Evolutionary conservation across 2,329 filamentous ascomycete species (phyloP), one percentile per base, ranked within the genome.

Genomic region (Penicillium sp.): DNA sequence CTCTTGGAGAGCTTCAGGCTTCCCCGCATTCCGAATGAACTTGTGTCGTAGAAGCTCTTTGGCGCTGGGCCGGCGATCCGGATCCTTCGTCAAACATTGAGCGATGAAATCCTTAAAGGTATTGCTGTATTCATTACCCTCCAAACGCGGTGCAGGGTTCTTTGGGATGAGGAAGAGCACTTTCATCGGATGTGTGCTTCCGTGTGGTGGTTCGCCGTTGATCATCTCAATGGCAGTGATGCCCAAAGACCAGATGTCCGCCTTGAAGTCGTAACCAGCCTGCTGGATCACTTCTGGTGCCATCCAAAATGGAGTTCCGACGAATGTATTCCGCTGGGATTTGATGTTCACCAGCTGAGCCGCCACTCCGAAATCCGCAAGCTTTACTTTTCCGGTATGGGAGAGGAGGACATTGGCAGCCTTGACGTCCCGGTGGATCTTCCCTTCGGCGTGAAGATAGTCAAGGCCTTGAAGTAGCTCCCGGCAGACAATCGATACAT

Each of bases 301-400:
- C 88, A 95, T 94, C 88, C 88, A 95, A 60, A 93, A 95, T 0
- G 92, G 92, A 0, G 90, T 96, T 13, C 92, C 92, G 13, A 98
- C 92, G 57, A 98, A 96, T 0, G 92, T 98, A 65, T 96, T 90
- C 37, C 92, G 80, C 64, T 95, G 88, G 2, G 90, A 95, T 67
- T 95, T 95, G 69, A 96, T 94, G 60, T 95, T 95, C 44, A 87
- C 94, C 55, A 98, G 74, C 64, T 98, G 92, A 18, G 92, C 90
- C 6, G 92, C 92, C 28, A 98, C 92, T 42, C 92, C 92, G 60
- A 98, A 98, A 66, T 98, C 90, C 27, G 90, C 90, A 51, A 96
- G 74, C 72, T 96, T 96, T 61, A 96, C 90, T 59, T 86, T 89
- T 56, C 90, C 90, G 3, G 77, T 74, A 52, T 90, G 83, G 0